These are phyloP conservation scores for Terana coerulea DNA, from an alignment of 768 basidiomycete species.

Conservation along the genomic window DNA sequence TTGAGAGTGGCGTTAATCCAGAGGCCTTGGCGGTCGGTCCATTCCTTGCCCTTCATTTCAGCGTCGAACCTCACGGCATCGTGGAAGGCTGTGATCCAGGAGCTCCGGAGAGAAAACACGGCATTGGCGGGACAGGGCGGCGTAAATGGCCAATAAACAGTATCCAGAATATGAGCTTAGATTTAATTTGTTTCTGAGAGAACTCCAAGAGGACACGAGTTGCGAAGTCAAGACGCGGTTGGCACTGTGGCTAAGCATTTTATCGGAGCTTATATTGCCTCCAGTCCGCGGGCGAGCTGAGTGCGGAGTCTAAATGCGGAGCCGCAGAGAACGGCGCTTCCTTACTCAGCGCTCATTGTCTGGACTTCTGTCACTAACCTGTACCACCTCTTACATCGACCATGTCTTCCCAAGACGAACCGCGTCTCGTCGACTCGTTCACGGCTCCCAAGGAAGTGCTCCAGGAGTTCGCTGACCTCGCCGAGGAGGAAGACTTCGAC, in stretches of 20 bases:
- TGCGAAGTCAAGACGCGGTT: too few species aligned
- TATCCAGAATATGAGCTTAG: not conserved
- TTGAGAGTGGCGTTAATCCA: conserved; percentile 89
- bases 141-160: not conserved
- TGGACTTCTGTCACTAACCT: conserved; percentile 9
- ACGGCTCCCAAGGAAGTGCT: conserved; percentile 92
- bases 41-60: not conserved
- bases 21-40: conserved; percentile 80
- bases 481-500: conserved; percentile 90
- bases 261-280: conserved; percentile 7
- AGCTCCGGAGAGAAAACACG: conserved; percentile 70
- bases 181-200: too few species aligned
- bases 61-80: conserved; percentile 7
- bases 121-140: conserved; percentile 28
- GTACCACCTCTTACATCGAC: conserved; percentile 9
- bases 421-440: conserved; percentile 82
- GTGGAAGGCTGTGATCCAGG: conserved; percentile 75
- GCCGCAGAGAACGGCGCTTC: not conserved
- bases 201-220: too few species aligned
- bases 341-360: conserved; percentile 14
- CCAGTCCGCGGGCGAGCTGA: too few species aligned
- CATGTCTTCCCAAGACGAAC: conserved; percentile 30
- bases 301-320: too few species aligned
- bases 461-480: conserved; percentile 89
- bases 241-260: too few species aligned